Percentiles rank a stretch among this genome's conserved stretches.
Conservation (phyloP, 805 yeast species). For the Yarrowia deformans region DNA sequence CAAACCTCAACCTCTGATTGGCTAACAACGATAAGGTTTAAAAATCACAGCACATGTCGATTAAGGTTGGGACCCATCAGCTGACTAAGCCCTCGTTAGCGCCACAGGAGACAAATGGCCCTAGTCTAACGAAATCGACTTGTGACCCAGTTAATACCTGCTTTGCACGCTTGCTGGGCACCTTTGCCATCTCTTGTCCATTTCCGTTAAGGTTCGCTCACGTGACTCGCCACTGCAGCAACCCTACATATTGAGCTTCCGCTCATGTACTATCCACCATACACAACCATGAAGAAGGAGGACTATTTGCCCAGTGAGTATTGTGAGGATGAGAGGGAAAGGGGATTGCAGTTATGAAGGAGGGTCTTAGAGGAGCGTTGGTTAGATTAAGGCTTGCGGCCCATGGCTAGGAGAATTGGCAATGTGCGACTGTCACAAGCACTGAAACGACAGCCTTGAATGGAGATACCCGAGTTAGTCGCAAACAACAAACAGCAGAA, state of each 20-base stretch:
- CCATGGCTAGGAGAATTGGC: too few species aligned
- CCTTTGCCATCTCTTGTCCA: neutral
- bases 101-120: neutral
- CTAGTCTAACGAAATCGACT: neutral
- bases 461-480: too few species aligned
- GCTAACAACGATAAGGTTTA: constrained; percentile 15
- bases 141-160: neutral
- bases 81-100: neutral
- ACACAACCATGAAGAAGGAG: constrained; percentile 35
- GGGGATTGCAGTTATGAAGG: neutral
- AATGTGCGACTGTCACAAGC: too few species aligned
- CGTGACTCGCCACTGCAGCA: constrained; percentile 36
- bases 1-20: neutral
- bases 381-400: too few species aligned
- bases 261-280: constrained; percentile 28
- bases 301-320: constrained; percentile 38
- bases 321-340: neutral
- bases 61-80: neutral
- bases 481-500: too few species aligned
- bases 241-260: neutral
- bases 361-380: too few species aligned
- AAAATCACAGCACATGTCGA: too few species aligned
- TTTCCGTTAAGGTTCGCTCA: constrained; percentile 3
- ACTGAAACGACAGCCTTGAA: too few species aligned
- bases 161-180: neutral